Conservation (phyloP, 441 rosid genomes). For the Hura crepitans region DNA sequence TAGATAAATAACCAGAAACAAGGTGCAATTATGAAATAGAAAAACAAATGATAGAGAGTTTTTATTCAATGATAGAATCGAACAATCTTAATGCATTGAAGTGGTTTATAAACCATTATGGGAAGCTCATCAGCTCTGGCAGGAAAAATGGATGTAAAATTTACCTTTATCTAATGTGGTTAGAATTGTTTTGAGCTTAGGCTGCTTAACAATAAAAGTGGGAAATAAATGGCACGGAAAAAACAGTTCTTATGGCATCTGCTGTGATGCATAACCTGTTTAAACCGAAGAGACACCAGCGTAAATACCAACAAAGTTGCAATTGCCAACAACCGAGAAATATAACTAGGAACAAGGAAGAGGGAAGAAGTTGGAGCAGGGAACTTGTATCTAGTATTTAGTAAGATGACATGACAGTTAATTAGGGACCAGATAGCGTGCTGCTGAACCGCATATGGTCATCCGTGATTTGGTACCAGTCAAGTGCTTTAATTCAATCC, state of each 20-base stretch:
- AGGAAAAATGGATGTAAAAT: not conserved
- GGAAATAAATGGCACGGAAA: conserved; percentile 17
- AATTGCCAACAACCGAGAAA: not conserved
- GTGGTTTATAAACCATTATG: not conserved
- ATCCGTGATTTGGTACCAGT: not conserved
- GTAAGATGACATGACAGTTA: not conserved
- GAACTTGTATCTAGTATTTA: not conserved
- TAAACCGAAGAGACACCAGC: not conserved
- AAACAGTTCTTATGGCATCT: not conserved
- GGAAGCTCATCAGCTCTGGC: not conserved
- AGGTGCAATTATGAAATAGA: not conserved
- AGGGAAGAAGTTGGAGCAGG: not conserved
- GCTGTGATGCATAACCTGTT: not conserved
- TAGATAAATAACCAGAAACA: not conserved
- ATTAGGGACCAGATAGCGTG: conserved; percentile 10
- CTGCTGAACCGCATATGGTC: not conserved
- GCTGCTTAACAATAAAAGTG: not conserved
- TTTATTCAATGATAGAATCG: not conserved
- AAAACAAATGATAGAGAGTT: not conserved
- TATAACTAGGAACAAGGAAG: not conserved
- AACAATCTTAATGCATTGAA: not conserved
- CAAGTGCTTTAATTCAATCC: not conserved
- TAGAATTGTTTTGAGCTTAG: not conserved
- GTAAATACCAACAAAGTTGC: not conserved
- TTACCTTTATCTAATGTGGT: not conserved